Percentiles rank a stretch among this genome's conserved stretches.
phyloP scores from a whole-genome alignment of 2,329 filamentous ascomycete species.

The Nigrospora osmanthi region DNA sequence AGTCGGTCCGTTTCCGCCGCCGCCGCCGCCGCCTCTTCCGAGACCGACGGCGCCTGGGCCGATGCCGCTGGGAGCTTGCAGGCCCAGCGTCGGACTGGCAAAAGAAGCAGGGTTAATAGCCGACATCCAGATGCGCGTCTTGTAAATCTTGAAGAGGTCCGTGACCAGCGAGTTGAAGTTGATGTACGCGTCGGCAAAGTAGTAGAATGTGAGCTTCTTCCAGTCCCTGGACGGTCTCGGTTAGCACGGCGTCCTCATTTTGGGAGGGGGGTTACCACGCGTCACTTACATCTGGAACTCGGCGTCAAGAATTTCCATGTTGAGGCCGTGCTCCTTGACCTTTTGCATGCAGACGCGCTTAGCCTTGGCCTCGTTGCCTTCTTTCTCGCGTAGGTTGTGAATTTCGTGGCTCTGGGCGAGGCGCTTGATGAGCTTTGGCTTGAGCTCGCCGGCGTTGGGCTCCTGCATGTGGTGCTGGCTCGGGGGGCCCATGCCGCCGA shows the following conservation, averaged over 20 bases:
- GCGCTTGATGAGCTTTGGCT: constrained; percentile 94
- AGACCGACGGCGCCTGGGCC: constrained; percentile 58
- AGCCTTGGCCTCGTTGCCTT: constrained; percentile 94
- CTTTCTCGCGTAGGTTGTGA: constrained; percentile 82
- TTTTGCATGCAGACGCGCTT: constrained; percentile 96
- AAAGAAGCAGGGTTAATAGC: constrained; percentile 97
- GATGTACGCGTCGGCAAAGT: constrained; percentile 96
- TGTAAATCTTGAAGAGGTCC: constrained; percentile 98
- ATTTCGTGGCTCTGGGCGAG: constrained; percentile 90
- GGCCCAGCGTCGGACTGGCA: constrained; percentile 65
- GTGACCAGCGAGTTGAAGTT: constrained; percentile 98
- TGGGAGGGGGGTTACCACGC: too few relatives aligned
- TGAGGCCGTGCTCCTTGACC: constrained; percentile 85
- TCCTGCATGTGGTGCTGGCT: constrained; percentile 68
- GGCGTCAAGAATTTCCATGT: constrained; percentile 98
- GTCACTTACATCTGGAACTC: constrained; percentile 89
- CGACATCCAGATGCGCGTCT: constrained; percentile 99
- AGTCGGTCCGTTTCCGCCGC: constrained; percentile 13
- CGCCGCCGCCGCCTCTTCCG: constrained; percentile 36
- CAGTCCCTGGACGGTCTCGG: constrained; percentile 63
- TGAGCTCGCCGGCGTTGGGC: constrained; percentile 65
- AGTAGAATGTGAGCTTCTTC: constrained; percentile 98
- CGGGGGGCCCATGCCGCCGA: constrained; percentile 71
- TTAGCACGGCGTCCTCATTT: background rate
- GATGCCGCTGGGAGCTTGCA: constrained; percentile 61